phyloP scores from a whole-genome alignment of 1,139 yeast species.

The Geotrichum aggregatum region DNA sequence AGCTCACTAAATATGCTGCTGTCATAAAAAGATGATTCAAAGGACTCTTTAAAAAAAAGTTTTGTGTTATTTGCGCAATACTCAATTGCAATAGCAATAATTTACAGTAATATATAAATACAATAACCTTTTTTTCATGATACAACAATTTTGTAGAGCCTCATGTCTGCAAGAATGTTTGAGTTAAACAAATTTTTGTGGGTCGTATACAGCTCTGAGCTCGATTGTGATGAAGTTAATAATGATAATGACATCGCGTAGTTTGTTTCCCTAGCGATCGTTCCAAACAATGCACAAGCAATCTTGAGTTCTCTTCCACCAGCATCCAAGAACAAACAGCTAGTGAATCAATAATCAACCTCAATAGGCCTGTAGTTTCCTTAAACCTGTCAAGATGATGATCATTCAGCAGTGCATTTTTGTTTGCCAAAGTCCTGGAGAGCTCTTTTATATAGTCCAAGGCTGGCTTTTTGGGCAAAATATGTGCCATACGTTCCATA shows the following conservation, averaged over 20 bases:
- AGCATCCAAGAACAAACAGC: slow-evolving; percentile 33
- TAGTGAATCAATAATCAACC: slow-evolving; percentile 32
- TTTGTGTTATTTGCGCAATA: no score
- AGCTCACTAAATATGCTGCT: slow-evolving; percentile 13
- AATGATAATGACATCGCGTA: slow-evolving; percentile 23
- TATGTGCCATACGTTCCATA: slow-evolving; percentile 1
- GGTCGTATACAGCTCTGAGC: no score
- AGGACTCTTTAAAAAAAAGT: no score
- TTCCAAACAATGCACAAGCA: slow-evolving; percentile 34
- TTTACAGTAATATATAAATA: no score
- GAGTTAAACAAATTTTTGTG: not conserved
- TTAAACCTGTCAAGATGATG: slow-evolving; percentile 24
- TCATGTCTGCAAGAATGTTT: not conserved
- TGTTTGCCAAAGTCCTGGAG: not conserved
- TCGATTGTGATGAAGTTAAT: not conserved
- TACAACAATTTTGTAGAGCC: not conserved
- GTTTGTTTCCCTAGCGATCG: slow-evolving; percentile 34
- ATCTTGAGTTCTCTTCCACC: slow-evolving; percentile 34
- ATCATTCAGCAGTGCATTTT: not conserved
- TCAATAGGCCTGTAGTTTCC: slow-evolving; percentile 35
- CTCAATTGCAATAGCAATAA: no score
- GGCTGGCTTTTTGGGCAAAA: not conserved
- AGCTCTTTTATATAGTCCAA: slow-evolving; percentile 10
- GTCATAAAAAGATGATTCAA: slow-evolving; percentile 12
- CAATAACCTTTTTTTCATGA: no score